These are phyloP conservation scores for Phytophthora foliorum DNA, from an alignment of 352 stramenopile species.

Conservation along the genomic window DNA sequence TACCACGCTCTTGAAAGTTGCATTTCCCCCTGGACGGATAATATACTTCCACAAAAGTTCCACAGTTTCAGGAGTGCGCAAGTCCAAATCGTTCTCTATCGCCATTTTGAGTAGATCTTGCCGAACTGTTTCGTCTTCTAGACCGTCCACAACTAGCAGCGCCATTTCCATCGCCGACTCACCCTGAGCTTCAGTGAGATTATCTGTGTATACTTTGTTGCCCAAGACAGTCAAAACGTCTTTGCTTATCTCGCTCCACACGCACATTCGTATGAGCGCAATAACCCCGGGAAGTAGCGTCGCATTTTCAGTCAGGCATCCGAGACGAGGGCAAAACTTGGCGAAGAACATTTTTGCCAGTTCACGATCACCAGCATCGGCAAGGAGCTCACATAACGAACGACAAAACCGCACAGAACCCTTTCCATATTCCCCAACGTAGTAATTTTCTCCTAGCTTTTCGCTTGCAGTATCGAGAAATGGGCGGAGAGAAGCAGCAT, in stretches of 20 bases:
- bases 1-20: neutral
- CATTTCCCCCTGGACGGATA: neutral
- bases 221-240: constrained; percentile 1
- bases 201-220: neutral
- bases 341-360: constrained; percentile 22
- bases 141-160: constrained; percentile 12
- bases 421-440: neutral
- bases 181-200: neutral
- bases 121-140: constrained; percentile 5
- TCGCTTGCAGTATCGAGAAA: constrained; percentile 7
- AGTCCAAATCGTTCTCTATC: neutral
- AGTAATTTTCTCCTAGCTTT: neutral
- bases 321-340: neutral
- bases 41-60: constrained; percentile 1
- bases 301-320: neutral
- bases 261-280: constrained; percentile 13
- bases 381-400: constrained; percentile 17
- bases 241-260: constrained; percentile 21
- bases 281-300: constrained; percentile 9
- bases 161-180: constrained; percentile 6
- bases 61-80: neutral
- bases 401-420: constrained; percentile 16
- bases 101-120: constrained; percentile 1
- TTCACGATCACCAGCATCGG: constrained; percentile 17
- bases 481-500: neutral